These are phyloP conservation scores for Panaeolus cyanescens DNA, from an alignment of 768 basidiomycete species.

Conservation along the genomic window DNA sequence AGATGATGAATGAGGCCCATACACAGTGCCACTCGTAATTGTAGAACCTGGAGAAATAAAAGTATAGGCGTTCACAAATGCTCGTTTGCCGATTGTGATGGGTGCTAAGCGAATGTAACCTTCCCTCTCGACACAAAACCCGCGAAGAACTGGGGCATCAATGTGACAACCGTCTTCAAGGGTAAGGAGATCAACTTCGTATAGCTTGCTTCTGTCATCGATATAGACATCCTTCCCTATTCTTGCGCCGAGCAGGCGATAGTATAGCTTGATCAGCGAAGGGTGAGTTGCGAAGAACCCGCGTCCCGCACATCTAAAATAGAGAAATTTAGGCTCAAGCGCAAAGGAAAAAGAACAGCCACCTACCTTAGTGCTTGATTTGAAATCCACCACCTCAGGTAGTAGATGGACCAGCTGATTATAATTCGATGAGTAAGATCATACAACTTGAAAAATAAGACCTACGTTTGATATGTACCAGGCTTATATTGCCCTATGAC, in stretches of 20 bases:
- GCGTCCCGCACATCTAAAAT: conserved; percentile 34
- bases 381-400: conserved; percentile 47
- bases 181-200: conserved; percentile 46
- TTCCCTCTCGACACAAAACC: conserved; percentile 47
- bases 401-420: conserved; percentile 39
- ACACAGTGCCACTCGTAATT: conserved; percentile 37
- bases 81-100: conserved; percentile 38
- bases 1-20: conserved; percentile 49
- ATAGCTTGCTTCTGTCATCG: conserved; percentile 37
- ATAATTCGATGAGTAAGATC: background rate
- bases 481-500: conserved; percentile 44
- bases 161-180: conserved; percentile 45
- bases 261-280: conserved; percentile 38
- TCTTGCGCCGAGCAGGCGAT: conserved; percentile 45
- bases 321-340: background rate
- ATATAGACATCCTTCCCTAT: conserved; percentile 43
- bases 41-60: conserved; percentile 41
- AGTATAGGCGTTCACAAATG: conserved; percentile 46
- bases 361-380: conserved; percentile 35
- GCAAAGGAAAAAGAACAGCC: background rate
- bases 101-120: conserved; percentile 42
- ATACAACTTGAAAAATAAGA: background rate
- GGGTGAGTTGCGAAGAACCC: conserved; percentile 44
- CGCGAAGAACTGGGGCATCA: conserved; percentile 40
- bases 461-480: conserved; percentile 38